Evolutionary conservation across 305 asterid species (phyloP).

Genomic region (Fraxinus albicans): DNA sequence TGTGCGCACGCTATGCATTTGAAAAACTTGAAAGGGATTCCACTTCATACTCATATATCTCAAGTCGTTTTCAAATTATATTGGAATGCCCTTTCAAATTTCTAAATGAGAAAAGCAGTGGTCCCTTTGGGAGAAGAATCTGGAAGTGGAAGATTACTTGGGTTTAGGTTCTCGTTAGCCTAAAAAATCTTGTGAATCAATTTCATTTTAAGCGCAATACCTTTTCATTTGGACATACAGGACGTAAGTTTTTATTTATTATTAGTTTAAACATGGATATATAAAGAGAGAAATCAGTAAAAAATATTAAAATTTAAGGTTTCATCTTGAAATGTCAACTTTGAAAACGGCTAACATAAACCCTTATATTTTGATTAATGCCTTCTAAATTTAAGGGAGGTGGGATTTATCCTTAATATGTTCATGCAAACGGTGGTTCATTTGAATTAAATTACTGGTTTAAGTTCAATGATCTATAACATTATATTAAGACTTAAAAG

Average conservation of each 20-base stretch:
- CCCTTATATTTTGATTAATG: not conserved
- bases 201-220: not conserved
- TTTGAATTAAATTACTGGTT: not conserved
- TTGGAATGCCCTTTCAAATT: conserved; percentile 37
- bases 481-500: not conserved
- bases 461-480: not conserved
- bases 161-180: conserved; percentile 35
- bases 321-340: not conserved
- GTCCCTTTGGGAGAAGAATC: conserved; percentile 50
- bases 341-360: too few species aligned
- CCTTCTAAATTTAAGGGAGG: not conserved
- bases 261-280: not conserved
- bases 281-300: not conserved
- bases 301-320: too few species aligned
- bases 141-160: conserved; percentile 45
- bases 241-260: not conserved
- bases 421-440: not conserved
- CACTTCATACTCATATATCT: not conserved
- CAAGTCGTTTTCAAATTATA: conserved; percentile 38
- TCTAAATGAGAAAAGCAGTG: conserved; percentile 38
- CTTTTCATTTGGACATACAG: not conserved
- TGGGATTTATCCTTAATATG: too few species aligned
- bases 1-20: not conserved
- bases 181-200: not conserved
- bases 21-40: not conserved